Conservation (phyloP, 1,139 yeast genomes). For the Blastobotrys capitulatus region DNA sequence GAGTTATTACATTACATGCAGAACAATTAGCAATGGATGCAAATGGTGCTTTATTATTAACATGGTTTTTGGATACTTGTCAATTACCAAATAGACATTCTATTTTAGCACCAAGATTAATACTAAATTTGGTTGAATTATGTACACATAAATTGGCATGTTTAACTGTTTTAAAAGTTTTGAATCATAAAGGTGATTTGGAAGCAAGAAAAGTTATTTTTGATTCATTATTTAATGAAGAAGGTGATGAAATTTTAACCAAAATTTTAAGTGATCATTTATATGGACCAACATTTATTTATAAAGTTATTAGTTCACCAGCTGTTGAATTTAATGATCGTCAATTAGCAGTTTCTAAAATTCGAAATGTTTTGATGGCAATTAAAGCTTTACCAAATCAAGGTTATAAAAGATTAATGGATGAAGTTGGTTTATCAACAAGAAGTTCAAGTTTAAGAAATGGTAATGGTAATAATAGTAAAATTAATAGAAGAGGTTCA, state of each 20-base stretch:
- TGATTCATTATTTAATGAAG: constrained; percentile 49
- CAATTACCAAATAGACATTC: constrained; percentile 53
- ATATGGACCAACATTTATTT: constrained; percentile 81
- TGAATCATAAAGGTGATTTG: constrained; percentile 60
- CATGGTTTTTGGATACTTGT: constrained; percentile 94
- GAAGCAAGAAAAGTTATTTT: constrained; percentile 58
- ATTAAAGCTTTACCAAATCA: constrained; percentile 55
- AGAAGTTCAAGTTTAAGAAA: constrained; percentile 17
- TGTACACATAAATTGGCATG: constrained; percentile 87
- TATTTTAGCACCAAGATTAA: constrained; percentile 51
- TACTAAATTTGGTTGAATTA: constrained; percentile 57
- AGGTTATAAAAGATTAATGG: constrained; percentile 81
- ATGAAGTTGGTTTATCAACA: constrained; percentile 71
- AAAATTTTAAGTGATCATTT: constrained; percentile 53
- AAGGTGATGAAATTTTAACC: constrained; percentile 33
- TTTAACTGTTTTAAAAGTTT: constrained; percentile 71
- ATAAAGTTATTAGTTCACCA: constrained; percentile 52
- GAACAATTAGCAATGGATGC: constrained; percentile 76
- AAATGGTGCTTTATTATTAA: constrained; percentile 82
- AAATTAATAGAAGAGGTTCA: neutral
- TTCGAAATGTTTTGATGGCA: constrained; percentile 55
- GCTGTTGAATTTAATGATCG: constrained; percentile 42
- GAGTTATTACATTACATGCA: constrained; percentile 71
- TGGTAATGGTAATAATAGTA: constrained; percentile 9
- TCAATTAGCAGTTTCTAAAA: constrained; percentile 52